Conservation (phyloP, 2,329 filamentous ascomycete species). For the Arthrinium phaeospermum region DNA sequence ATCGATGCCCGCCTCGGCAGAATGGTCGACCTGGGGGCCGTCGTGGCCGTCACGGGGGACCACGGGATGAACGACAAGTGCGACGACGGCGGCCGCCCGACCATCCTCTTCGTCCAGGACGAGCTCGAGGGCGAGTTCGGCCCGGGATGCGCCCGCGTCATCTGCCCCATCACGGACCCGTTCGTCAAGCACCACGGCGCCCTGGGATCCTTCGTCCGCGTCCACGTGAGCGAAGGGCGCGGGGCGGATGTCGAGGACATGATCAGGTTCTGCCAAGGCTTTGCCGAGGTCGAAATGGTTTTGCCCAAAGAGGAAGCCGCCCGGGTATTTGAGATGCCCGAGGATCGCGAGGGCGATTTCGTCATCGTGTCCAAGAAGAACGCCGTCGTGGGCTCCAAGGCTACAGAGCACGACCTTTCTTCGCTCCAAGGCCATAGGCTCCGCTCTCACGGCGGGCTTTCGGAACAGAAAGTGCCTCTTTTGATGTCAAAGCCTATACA, state of each 20-base stretch:
- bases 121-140: constrained; percentile 40
- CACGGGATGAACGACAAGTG: constrained; percentile 51
- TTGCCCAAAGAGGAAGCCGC: constrained; percentile 41
- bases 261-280: background rate
- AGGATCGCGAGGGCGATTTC: constrained; percentile 47
- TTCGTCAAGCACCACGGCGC: constrained; percentile 51
- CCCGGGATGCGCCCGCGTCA: constrained; percentile 40
- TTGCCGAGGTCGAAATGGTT: background rate
- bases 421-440: constrained; percentile 41
- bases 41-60: constrained; percentile 48
- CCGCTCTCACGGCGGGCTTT: constrained; percentile 48
- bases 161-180: constrained; percentile 50
- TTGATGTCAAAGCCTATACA: background rate
- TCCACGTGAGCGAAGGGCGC: constrained; percentile 38
- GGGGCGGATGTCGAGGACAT: constrained; percentile 25
- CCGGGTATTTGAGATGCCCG: constrained; percentile 42
- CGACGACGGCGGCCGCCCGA: constrained; percentile 40
- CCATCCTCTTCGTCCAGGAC: constrained; percentile 48
- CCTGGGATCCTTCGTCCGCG: constrained; percentile 47
- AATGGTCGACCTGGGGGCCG: constrained; percentile 41
- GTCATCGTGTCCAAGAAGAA: constrained; percentile 44
- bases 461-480: constrained; percentile 44
- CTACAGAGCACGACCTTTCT: constrained; percentile 43
- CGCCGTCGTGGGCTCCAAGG: constrained; percentile 44
- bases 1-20: constrained; percentile 42